Evolutionary conservation across 2,329 filamentous ascomycete species (phyloP).

Genomic region (Apiospora saccharicola): DNA sequence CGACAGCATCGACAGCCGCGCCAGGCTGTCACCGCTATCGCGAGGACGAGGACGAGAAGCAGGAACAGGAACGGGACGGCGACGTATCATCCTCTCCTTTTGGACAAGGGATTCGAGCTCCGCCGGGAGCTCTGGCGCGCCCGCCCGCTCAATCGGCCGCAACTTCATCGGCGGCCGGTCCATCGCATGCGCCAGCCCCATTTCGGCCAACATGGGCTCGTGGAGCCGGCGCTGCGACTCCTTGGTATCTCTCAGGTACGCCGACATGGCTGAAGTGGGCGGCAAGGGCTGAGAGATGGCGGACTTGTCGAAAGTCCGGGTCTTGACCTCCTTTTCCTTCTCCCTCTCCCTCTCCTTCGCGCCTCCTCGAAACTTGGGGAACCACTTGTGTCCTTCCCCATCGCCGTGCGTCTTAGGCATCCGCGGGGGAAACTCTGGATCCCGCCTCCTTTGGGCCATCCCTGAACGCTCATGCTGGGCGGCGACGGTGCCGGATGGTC

Average conservation of each 20-base stretch:
- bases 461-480: not conserved
- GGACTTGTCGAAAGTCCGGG: not conserved
- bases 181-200: not conserved
- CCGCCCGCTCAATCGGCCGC: not conserved
- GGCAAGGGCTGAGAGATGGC: not conserved
- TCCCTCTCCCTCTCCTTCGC: not conserved
- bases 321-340: not conserved
- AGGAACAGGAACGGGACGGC: not conserved
- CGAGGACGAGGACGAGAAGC: not conserved
- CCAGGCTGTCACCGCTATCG: not conserved
- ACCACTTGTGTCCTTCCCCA: not conserved
- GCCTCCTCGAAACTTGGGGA: not conserved
- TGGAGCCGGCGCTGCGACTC: not conserved
- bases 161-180: not conserved
- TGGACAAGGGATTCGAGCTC: not conserved
- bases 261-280: not conserved
- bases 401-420: not conserved
- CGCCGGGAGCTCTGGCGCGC: not conserved
- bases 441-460: not conserved
- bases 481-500: not conserved
- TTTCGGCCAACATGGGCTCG: not conserved
- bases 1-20: conserved; percentile 2
- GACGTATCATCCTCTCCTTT: not conserved
- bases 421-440: not conserved
- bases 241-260: not conserved